These are phyloP conservation scores for Hypoxylon sp. DNA, from an alignment of 2,329 filamentous ascomycete species.

Conservation along the genomic window DNA sequence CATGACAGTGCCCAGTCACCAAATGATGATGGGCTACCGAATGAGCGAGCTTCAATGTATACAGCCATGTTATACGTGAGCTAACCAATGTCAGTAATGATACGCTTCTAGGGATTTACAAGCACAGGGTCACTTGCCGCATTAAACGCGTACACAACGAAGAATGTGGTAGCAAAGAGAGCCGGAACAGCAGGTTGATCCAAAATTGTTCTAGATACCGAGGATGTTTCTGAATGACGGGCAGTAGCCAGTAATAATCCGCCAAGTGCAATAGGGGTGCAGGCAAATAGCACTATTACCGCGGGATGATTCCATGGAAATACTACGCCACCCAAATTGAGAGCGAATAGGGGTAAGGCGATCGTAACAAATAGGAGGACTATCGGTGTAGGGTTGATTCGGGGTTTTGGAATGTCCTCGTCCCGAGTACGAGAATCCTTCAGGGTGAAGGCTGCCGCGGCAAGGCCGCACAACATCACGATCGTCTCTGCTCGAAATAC, in stretches of 20 bases:
- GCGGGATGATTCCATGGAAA: constrained; percentile 24
- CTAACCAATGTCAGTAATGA: constrained; percentile 5
- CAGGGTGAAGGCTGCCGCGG: constrained; percentile 15
- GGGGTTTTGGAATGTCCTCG: constrained; percentile 20
- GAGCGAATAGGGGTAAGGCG: constrained; percentile 29
- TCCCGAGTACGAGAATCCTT: constrained; percentile 3
- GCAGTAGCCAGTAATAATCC: constrained; percentile 15
- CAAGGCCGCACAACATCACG: constrained; percentile 30
- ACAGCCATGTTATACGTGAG: constrained; percentile 32
- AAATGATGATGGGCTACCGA: constrained; percentile 20
- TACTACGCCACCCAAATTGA: constrained; percentile 22
- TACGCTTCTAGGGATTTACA: not conserved
- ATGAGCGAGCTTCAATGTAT: constrained; percentile 31
- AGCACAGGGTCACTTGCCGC: not conserved
- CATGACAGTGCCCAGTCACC: constrained; percentile 31
- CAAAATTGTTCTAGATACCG: not conserved
- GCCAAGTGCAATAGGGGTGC: constrained; percentile 22
- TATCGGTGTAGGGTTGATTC: constrained; percentile 14
- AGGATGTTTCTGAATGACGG: constrained; percentile 10
- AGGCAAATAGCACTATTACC: constrained; percentile 19
- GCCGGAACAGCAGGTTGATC: constrained; percentile 1
- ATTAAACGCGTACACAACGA: constrained; percentile 27
- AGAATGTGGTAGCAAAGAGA: constrained; percentile 14
- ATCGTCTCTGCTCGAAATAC: constrained; percentile 25
- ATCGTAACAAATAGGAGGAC: constrained; percentile 26